phyloP scores from a whole-genome alignment of 371 early-diverging fungal genomes.

The Lichtheimia ramosa region DNA sequence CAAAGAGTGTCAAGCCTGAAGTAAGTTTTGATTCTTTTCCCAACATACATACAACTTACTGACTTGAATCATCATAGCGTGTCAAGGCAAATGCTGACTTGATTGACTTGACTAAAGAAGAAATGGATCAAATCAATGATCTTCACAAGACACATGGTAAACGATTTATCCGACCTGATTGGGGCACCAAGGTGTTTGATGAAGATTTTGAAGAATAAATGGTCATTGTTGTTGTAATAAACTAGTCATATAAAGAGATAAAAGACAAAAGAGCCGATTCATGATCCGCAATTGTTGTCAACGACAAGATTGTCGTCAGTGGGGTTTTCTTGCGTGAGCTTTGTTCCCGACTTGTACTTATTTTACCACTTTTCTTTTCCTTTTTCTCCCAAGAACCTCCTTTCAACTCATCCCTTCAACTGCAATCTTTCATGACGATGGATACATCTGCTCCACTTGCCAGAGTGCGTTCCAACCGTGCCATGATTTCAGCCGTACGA shows the following conservation, averaged over 20 bases:
- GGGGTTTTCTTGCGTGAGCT: slow-evolving; percentile 3
- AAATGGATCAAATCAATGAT: slow-evolving; percentile 37
- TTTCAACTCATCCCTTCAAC: neutral
- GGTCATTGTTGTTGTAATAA: neutral
- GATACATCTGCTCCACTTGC: slow-evolving; percentile 12
- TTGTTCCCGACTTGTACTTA: slow-evolving; percentile 5
- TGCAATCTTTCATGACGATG: slow-evolving; percentile 8
- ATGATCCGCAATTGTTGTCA: too few relatives aligned
- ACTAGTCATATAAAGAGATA: neutral
- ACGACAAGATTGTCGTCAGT: slow-evolving; percentile 6
- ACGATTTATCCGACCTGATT: slow-evolving; percentile 33
- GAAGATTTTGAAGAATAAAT: slow-evolving; percentile 24
- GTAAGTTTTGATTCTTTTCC: slow-evolving; percentile 19
- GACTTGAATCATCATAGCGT: slow-evolving; percentile 22
- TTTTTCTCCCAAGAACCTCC: neutral
- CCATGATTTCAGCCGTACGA: slow-evolving; percentile 6
- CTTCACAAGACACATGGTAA: slow-evolving; percentile 35
- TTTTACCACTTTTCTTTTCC: slow-evolving; percentile 4
- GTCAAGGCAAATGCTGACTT: slow-evolving; percentile 41
- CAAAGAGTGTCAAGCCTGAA: slow-evolving; percentile 51
- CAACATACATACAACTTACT: neutral
- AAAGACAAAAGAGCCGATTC: neutral
- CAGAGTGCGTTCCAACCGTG: slow-evolving; percentile 8
- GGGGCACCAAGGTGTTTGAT: slow-evolving; percentile 47
- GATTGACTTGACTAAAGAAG: slow-evolving; percentile 38